Base-by-base conservation (phyloP, 2,329 filamentous ascomycete species). In the Fusarium hostae region DNA sequence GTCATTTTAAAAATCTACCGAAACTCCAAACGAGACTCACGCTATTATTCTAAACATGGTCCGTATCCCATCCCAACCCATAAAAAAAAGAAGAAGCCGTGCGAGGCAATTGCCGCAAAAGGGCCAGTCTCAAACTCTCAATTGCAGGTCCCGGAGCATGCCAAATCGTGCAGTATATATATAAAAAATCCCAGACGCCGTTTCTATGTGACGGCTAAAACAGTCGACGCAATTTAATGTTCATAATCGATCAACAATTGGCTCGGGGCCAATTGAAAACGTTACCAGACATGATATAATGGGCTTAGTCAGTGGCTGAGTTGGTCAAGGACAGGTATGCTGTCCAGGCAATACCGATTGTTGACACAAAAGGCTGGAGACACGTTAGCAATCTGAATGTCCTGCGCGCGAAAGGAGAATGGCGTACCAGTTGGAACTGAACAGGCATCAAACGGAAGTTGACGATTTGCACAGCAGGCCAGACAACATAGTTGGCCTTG, bases 361-460 rank as follows among this genome's bases (percentile, higher is more conserved):
- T 97, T 20, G 95, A 98, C 12, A 98, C 95, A 79, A 99, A 98
- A 2, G 95, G 95, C 95, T 97, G 37, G 5, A 45, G 9, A n/a
- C 6, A 39, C 2, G 44, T 76, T 62, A 77, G 69, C 20, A 35
- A 50, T 26, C 4, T 20, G 16, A 7, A 11, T 44, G 10, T 10
- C 9, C 12, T 1, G 9, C 2, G 10, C 12, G 9, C 4, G 4
- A 16, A 12, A 7, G 4, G 18, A 28, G 20, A 2, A 37, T 4
- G 20, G 88, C 94, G 86, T 84, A 98, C 95, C 82, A 99, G 92
- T 82, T 99, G 96, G 81, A 96, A 97, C 79, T 97, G 95, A 58
- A 98, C 91, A 18, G 96, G 96, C 86, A 99, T 94, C 75, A 98
- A 80, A 34, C 95, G 89, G 84, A 99, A 99, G 85, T 99, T 99